Percentiles rank a stretch among this genome's conserved stretches.
phyloP scores from a whole-genome alignment of 805 yeast species.

The Nakazawaea anatomiae region DNA sequence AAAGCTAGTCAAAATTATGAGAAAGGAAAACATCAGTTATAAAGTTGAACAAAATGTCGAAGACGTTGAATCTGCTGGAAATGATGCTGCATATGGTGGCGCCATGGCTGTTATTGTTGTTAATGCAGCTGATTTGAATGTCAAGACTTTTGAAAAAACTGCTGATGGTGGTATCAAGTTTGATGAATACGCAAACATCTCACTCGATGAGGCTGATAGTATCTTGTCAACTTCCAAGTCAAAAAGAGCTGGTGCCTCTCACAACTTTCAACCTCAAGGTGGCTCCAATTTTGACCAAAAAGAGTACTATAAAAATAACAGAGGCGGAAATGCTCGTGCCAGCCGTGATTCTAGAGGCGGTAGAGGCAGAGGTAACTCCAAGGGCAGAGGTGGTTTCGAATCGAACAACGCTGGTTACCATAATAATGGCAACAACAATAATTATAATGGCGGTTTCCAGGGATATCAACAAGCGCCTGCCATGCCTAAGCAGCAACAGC shows the following conservation, averaged over 20 bases:
- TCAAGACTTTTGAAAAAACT: conserved; percentile 67
- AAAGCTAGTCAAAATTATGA: conserved; percentile 32
- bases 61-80: conserved; percentile 27
- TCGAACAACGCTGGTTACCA: conserved; percentile 9
- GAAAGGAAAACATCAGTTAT: conserved; percentile 28
- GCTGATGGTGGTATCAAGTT: conserved; percentile 70
- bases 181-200: conserved; percentile 76
- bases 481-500: background rate
- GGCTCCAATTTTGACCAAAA: conserved; percentile 8
- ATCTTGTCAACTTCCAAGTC: conserved; percentile 37
- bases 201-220: conserved; percentile 59
- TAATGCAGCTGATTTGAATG: conserved; percentile 52
- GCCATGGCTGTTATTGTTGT: conserved; percentile 65
- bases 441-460: conserved; percentile 9
- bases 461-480: conserved; percentile 15
- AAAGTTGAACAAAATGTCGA: conserved; percentile 19
- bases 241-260: conserved; percentile 21
- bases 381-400: conserved; percentile 9
- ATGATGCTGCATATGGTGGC: conserved; percentile 79
- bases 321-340: background rate
- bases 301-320: conserved; percentile 5
- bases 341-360: conserved; percentile 2
- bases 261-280: conserved; percentile 3
- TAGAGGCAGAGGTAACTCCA: conserved; percentile 5
- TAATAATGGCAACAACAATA: conserved; percentile 8